phyloP scores from a whole-genome alignment of 768 basidiomycete species.

The Ramaria sp. region DNA sequence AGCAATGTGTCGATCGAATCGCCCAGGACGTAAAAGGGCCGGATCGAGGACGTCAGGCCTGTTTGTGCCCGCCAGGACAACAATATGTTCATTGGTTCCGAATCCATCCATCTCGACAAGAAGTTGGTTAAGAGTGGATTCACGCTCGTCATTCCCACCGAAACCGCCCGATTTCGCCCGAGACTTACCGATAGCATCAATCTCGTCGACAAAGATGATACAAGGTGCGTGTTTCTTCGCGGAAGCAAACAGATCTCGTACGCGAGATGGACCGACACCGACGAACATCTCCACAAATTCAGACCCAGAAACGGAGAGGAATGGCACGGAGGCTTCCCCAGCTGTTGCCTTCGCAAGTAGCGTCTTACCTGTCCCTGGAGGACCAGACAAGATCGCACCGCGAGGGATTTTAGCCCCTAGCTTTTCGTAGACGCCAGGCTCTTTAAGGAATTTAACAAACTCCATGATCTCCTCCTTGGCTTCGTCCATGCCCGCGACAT shows the following conservation, averaged over 20 bases:
- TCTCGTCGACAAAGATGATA: slow-evolving; percentile 99
- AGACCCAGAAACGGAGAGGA: slow-evolving; percentile 96
- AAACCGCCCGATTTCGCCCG: slow-evolving; percentile 68
- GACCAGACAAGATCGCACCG: slow-evolving; percentile 88
- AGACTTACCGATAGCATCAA: slow-evolving; percentile 96
- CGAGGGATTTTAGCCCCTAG: slow-evolving; percentile 97
- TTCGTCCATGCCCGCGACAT: slow-evolving; percentile 99
- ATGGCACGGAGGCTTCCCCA: slow-evolving; percentile 94
- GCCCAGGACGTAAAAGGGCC: slow-evolving; percentile 93
- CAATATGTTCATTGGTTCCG: slow-evolving; percentile 92
- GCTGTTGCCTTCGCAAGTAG: slow-evolving; percentile 97
- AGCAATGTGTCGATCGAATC: slow-evolving; percentile 93
- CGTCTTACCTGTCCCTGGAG: slow-evolving; percentile 98
- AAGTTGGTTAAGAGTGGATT: slow-evolving; percentile 94
- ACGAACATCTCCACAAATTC: slow-evolving; percentile 99
- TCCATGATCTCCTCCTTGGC: slow-evolving; percentile 99
- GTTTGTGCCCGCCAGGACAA: slow-evolving; percentile 95
- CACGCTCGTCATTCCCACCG: slow-evolving; percentile 95
- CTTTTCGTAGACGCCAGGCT: slow-evolving; percentile 88
- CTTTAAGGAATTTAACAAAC: slow-evolving; percentile 97
- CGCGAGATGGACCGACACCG: slow-evolving; percentile 94
- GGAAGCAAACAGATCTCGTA: slow-evolving; percentile 93
- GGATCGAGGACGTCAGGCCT: slow-evolving; percentile 92
- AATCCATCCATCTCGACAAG: slow-evolving; percentile 99
- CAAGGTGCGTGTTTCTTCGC: slow-evolving; percentile 97